A percentile compares a stretch with the other conserved stretches of the same genome.
phyloP scores from a whole-genome alignment of 441 rosid genomes.

The Gossypium laxum region DNA sequence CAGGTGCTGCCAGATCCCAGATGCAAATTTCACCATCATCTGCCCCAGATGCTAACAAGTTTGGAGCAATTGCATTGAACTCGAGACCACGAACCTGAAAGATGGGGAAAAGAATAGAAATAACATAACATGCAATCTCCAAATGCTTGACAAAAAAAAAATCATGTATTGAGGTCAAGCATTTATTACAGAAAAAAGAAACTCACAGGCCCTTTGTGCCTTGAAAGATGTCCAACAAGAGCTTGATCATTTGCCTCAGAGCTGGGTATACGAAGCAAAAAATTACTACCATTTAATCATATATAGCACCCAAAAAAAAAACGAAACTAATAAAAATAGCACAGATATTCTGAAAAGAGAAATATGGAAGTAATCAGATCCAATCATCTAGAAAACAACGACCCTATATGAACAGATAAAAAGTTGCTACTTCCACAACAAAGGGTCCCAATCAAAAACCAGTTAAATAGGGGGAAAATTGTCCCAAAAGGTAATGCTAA shows the following conservation, averaged over 20 bases:
- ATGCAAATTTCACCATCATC: conserved; percentile 96
- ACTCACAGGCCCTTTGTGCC: conserved; percentile 94
- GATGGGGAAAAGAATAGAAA: conserved; percentile 7
- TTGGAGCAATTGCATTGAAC: conserved; percentile 63
- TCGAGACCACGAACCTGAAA: conserved; percentile 95
- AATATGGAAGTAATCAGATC: background rate
- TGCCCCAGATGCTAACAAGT: conserved; percentile 92
- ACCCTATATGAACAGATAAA: background rate
- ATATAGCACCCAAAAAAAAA: background rate
- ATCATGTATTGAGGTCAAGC: background rate
- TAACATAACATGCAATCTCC: conserved; percentile 12
- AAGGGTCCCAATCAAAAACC: background rate
- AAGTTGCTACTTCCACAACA: background rate
- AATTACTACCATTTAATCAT: background rate
- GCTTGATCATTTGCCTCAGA: conserved; percentile 52
- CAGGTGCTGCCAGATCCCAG: conserved; percentile 80
- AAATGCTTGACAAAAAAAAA: background rate
- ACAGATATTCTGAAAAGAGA: background rate
- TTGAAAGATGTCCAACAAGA: conserved; percentile 62
- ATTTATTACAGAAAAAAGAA: conserved; percentile 11
- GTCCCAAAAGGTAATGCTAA: background rate
- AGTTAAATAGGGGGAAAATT: background rate
- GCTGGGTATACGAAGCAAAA: conserved; percentile 27
- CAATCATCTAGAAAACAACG: background rate
- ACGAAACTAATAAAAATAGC: background rate